Conservation (phyloP, 352 stramenopile genomes). For the Phytophthora macrochlamydospora region DNA sequence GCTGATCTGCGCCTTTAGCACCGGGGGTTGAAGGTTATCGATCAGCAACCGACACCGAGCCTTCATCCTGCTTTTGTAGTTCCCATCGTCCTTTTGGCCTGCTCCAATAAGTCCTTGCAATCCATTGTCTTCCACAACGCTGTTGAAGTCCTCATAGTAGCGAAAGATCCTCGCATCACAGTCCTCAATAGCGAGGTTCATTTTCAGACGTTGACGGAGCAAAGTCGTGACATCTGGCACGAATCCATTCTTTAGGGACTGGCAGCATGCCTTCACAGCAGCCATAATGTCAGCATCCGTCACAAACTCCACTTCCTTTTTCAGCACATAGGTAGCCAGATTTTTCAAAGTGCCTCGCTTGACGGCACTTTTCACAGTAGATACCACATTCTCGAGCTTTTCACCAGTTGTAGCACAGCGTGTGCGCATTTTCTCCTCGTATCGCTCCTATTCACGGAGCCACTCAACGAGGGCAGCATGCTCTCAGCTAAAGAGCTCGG, state of each 20-base stretch:
- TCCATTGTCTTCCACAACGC: slow-evolving; percentile 8
- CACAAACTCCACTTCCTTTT: slow-evolving; percentile 8
- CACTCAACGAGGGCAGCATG: slow-evolving; percentile 16
- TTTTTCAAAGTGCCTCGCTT: slow-evolving; percentile 5
- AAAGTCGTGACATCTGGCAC: slow-evolving; percentile 17
- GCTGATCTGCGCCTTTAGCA: slow-evolving; percentile 3
- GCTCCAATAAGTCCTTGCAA: slow-evolving; percentile 9
- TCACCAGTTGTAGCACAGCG: slow-evolving; percentile 15
- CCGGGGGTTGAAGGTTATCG: slow-evolving; percentile 2
- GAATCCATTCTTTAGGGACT: slow-evolving; percentile 18
- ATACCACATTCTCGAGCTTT: slow-evolving; percentile 18
- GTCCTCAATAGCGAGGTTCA: slow-evolving; percentile 15
- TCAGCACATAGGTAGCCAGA: slow-evolving; percentile 17
- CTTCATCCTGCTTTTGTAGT: slow-evolving; percentile 5
- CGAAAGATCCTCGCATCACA: slow-evolving; percentile 12
- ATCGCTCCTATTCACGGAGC: slow-evolving; percentile 7
- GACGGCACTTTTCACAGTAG: slow-evolving; percentile 5
- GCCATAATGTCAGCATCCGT: slow-evolving; percentile 17
- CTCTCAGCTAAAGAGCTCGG: slow-evolving; percentile 13
- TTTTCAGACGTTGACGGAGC: slow-evolving; percentile 12
- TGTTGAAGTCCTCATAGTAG: slow-evolving; percentile 19
- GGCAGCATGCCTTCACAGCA: slow-evolving; percentile 4
- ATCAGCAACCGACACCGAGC: slow-evolving; percentile 3
- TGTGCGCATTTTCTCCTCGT: slow-evolving; percentile 11
- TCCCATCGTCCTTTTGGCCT: background rate